Percentiles rank a stretch among this genome's conserved stretches.
These are phyloP conservation scores for Loxodes magnus DNA, from an alignment of 73 alveolate species.

Conservation along the genomic window DNA sequence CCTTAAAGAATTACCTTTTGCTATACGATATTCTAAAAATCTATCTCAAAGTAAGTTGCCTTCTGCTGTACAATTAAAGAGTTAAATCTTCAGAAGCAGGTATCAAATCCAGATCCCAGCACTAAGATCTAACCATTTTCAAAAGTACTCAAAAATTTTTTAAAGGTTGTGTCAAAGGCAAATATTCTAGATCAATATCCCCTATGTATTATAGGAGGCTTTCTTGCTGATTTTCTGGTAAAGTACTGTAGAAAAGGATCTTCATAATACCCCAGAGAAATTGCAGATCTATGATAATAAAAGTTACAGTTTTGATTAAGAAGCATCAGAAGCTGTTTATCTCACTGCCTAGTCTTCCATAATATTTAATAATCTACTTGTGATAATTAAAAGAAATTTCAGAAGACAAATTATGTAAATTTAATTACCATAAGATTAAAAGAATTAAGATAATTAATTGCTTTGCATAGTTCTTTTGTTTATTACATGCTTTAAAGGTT, in stretches of 20 bases:
- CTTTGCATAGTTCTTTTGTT: too few relatives aligned
- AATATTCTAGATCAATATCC: conserved; percentile 59
- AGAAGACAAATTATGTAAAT: too few relatives aligned
- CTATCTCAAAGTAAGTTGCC: neutral
- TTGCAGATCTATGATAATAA: conserved; percentile 22
- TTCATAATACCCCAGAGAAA: conserved; percentile 31
- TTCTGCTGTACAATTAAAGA: neutral
- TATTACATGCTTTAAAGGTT: too few relatives aligned
- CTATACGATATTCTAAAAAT: conserved; percentile 1
- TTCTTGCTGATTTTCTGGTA: conserved; percentile 11
- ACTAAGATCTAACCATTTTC: neutral
- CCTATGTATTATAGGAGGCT: conserved; percentile 47
- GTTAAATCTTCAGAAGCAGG: neutral
- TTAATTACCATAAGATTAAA: too few relatives aligned
- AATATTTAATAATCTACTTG: conserved; percentile 4
- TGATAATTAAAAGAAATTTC: too few relatives aligned
- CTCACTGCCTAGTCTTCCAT: conserved; percentile 27
- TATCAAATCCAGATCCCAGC: conserved; percentile 11
- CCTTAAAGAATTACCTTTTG: too few relatives aligned
- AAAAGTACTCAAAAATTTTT: conserved; percentile 20
- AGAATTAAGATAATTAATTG: too few relatives aligned
- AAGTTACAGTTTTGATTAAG: conserved; percentile 18
- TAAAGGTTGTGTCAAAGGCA: conserved; percentile 13
- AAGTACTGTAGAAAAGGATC: conserved; percentile 31
- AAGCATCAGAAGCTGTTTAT: conserved; percentile 35